These are phyloP conservation scores for Zymoseptoria tritici DNA, from an alignment of 2,329 filamentous ascomycete genomes.

Conservation along the genomic window DNA sequence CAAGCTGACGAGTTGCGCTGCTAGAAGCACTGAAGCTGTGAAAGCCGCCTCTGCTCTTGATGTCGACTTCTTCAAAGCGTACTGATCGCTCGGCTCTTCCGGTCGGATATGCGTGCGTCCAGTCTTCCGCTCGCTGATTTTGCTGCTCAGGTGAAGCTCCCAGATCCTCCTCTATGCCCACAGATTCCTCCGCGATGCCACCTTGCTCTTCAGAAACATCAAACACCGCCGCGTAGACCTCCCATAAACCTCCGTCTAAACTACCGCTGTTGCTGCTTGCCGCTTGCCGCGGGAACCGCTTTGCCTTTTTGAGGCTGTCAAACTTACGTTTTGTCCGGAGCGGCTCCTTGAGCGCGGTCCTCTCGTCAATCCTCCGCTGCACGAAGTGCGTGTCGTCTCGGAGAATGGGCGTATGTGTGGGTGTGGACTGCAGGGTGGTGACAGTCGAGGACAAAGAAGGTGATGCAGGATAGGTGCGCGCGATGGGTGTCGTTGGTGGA, in stretches of 20 bases:
- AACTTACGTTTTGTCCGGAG: slow-evolving; percentile 27
- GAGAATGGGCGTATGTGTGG: slow-evolving; percentile 16
- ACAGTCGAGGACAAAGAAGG: slow-evolving; percentile 20
- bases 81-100: not conserved
- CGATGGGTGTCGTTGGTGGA: slow-evolving; percentile 13
- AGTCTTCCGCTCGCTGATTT: not conserved
- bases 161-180: not conserved
- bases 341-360: slow-evolving; percentile 5
- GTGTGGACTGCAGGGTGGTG: slow-evolving; percentile 20
- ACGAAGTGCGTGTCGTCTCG: slow-evolving; percentile 5
- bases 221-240: slow-evolving; percentile 27
- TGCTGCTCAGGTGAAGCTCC: not conserved
- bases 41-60: not conserved
- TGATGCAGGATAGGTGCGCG: slow-evolving; percentile 14
- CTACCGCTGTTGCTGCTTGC: slow-evolving; percentile 5
- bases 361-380: slow-evolving; percentile 4
- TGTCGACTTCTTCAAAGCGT: not conserved
- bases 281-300: slow-evolving; percentile 23
- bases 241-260: slow-evolving; percentile 19
- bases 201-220: slow-evolving; percentile 6
- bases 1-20: not conserved
- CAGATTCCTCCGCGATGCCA: not conserved
- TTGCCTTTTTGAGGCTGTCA: slow-evolving; percentile 20
- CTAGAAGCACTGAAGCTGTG: not conserved
- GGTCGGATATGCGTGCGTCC: not conserved